Conservation (phyloP, 2,329 filamentous ascomycete species). For the Colletotrichum musae region DNA sequence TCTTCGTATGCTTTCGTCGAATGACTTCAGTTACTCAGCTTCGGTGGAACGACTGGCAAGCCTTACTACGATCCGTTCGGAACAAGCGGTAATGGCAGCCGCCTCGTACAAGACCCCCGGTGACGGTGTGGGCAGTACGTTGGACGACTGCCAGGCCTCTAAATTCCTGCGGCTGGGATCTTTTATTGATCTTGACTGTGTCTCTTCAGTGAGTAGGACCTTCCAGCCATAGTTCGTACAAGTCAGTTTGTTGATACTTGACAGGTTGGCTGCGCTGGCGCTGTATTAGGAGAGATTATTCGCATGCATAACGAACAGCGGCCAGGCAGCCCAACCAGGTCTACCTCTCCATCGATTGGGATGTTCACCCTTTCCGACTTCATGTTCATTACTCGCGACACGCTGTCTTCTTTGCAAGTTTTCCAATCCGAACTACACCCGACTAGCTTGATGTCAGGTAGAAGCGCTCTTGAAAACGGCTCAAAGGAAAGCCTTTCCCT, state of each 20-base stretch:
- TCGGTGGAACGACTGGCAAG: constrained; percentile 77
- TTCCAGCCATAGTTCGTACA: no score
- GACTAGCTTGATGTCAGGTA: constrained; percentile 82
- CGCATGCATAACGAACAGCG: constrained; percentile 53
- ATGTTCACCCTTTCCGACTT: constrained; percentile 79
- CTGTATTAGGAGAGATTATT: constrained; percentile 84
- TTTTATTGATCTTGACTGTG: constrained; percentile 81
- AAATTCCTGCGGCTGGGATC: constrained; percentile 78
- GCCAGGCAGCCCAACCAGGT: neutral
- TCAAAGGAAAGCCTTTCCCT: constrained; percentile 87
- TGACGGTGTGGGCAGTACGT: constrained; percentile 49
- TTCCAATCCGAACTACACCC: constrained; percentile 87
- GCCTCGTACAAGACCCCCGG: neutral
- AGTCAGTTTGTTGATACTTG: no score
- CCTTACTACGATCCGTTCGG: constrained; percentile 62
- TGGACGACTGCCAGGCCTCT: constrained; percentile 66
- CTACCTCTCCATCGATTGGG: constrained; percentile 62
- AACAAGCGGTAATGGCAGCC: constrained; percentile 11
- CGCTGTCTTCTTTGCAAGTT: constrained; percentile 87
- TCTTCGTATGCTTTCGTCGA: constrained; percentile 77
- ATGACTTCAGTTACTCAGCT: constrained; percentile 79
- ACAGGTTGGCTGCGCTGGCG: constrained; percentile 87
- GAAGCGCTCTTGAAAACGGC: constrained; percentile 70
- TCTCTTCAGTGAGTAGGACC: constrained; percentile 69
- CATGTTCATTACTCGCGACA: constrained; percentile 88